Conservation (phyloP, 1,139 yeast species). For the Saccharomycopsis hybrid region DNA sequence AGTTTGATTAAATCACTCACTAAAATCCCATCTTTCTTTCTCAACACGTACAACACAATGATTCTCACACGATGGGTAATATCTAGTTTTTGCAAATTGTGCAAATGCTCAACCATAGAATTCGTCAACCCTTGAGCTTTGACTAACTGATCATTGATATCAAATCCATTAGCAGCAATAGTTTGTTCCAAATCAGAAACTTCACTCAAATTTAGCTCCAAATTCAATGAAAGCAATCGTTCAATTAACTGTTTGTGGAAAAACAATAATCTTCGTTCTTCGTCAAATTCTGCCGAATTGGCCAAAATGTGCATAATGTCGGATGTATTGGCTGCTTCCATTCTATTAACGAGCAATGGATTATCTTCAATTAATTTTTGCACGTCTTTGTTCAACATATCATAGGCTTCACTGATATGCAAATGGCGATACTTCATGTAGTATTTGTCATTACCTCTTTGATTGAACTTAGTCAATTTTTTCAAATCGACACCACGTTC, state of each 20-base stretch:
- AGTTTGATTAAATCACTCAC: slow-evolving; percentile 69
- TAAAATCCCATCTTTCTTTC: slow-evolving; percentile 75
- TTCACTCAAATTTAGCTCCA: slow-evolving; percentile 49
- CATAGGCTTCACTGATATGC: slow-evolving; percentile 75
- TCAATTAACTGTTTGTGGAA: slow-evolving; percentile 57
- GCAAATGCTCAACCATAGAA: slow-evolving; percentile 53
- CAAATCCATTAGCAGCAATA: slow-evolving; percentile 66
- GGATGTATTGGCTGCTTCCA: slow-evolving; percentile 51
- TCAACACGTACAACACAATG: slow-evolving; percentile 66
- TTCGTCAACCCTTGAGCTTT: slow-evolving; percentile 60
- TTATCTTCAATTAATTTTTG: slow-evolving; percentile 66
- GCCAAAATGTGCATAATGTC: slow-evolving; percentile 64
- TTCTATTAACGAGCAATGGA: slow-evolving; percentile 60
- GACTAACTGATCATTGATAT: slow-evolving; percentile 52
- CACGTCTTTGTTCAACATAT: slow-evolving; percentile 52
- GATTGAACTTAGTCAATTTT: slow-evolving; percentile 44
- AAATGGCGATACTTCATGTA: slow-evolving; percentile 66
- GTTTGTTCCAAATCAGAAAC: slow-evolving; percentile 71
- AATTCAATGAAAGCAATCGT: slow-evolving; percentile 47
- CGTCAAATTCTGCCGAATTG: slow-evolving; percentile 60
- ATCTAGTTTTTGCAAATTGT: slow-evolving; percentile 50
- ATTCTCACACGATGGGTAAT: slow-evolving; percentile 50
- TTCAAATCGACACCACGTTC: slow-evolving; percentile 49
- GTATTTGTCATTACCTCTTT: slow-evolving; percentile 55
- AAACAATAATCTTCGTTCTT: slow-evolving; percentile 54